Base-by-base conservation (phyloP, 768 basidiomycete species). In the Scleroderma citrinum region DNA sequence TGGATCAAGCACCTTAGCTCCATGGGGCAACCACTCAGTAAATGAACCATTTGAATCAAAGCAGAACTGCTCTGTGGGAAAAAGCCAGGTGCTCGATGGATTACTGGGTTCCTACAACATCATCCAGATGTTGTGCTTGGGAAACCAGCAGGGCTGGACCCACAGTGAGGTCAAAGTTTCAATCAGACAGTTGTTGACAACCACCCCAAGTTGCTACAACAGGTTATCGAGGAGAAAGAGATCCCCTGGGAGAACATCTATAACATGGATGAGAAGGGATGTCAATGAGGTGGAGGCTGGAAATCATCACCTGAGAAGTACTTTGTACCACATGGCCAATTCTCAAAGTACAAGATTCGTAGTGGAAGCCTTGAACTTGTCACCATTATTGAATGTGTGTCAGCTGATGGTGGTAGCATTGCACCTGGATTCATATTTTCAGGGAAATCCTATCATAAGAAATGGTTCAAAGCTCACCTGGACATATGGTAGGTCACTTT, bases 341-440 rank as follows among this genome's bases (percentile, higher is more conserved):
- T 30, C 42, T 3, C 6, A 10, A 44, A 44, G 30, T 65, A 68
- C 46, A 47, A 55, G 17, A 47, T 61, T 8, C 46, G 55, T 8
- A 64, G 58, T 53, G 69, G 57, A n/a, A 69, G 70, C 48, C 55
- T 69, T 2, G 71, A 78, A 52, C 64, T 76, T 2, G 68, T 78
- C 13, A 78, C 76, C 0, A 57, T 77, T 21, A 70, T 79, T 34
- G 73, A 78, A 53, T 62, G 65, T 44, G 55, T 74, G 5, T 72
- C 68, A 44, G 70, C 76, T 10, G 70, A 70, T 59, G 73, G 73
- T 0, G 56, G 45, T 4, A 58, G 57, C 8, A 42, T 74, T 5
- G 54, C 44, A 13, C 72, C 75, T 3, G 59, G 59, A 7, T 64
- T 76, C 23, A 65, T 77, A 32, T 75, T 72, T 49, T 43, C 71